Evolutionary conservation across 1,284 basidiomycete genomes (phyloP).

Genomic region (Cryptococcus sp.): DNA sequence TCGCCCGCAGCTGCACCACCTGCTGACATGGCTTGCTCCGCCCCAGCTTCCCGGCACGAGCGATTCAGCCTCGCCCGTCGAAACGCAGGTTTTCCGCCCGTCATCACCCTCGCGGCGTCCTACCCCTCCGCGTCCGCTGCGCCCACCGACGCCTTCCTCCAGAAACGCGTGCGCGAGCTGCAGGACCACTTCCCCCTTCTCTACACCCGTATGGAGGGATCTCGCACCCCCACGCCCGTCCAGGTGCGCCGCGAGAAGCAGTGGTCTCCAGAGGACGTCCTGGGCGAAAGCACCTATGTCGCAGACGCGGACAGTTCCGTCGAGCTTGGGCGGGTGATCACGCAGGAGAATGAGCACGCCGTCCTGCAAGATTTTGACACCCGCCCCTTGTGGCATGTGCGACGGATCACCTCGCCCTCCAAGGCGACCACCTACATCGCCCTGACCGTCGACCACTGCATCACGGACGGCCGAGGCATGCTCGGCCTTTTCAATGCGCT

Average conservation of each 20-base stretch:
- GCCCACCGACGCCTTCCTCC: conserved; percentile 16
- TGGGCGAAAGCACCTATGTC: not conserved
- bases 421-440: conserved; percentile 7
- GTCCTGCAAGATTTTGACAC: not conserved
- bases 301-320: not conserved
- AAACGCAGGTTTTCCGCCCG: conserved; percentile 23
- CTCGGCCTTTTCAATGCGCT: conserved; percentile 17
- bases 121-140: conserved; percentile 19
- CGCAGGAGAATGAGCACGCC: not conserved
- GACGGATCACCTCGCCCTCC: not conserved
- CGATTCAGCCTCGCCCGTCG: conserved; percentile 30
- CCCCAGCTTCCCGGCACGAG: conserved; percentile 31
- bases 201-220: conserved; percentile 13
- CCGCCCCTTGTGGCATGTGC: conserved; percentile 16
- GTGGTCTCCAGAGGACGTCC: conserved; percentile 15
- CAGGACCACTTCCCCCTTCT: conserved; percentile 36
- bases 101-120: conserved; percentile 20
- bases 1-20: not conserved
- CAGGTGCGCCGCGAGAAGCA: conserved; percentile 3
- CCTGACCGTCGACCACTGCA: conserved; percentile 6
- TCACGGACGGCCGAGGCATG: conserved; percentile 23
- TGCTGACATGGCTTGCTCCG: not conserved
- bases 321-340: conserved; percentile 7
- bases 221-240: conserved; percentile 10
- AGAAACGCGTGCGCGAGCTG: conserved; percentile 23